Base-by-base conservation (phyloP, 2,329 filamentous ascomycete species). In the Helicocarpus griseus region DNA sequence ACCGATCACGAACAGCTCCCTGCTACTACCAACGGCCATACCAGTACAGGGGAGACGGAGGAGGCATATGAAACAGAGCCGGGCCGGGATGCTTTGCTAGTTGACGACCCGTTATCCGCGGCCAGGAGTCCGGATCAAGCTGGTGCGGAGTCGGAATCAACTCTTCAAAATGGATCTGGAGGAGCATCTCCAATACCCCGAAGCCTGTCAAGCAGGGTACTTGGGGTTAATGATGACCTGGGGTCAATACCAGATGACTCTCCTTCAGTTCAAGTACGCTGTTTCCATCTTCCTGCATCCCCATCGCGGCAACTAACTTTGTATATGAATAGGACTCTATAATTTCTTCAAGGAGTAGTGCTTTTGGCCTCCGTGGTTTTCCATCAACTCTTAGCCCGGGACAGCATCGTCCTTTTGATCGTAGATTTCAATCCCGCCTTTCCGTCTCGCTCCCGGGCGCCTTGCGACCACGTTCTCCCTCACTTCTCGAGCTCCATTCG, bases 331-430 rank as follows among this genome's bases (percentile, higher is more conserved):
- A 77, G 73, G 78, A 73, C 48, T 82, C 79, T 9, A 55, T 74
- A 49, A 61, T 72, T 14, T 81, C 79, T 19, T 77, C 88, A 4
- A 80, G 82, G 35, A 89, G 88, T 69, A 89, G 85, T 61, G 73
- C 86, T 35, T 77, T 89, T 26, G 82, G 83, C 3, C 83, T 85
- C 33, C 75, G 84, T 53, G 82, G 81, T 58, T 84, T 85, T 14
- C 78, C 85, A 53, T 77, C 81, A 19, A 77, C 81, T 54, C 69
- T 86, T 57, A 89, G 85, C 59, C 84, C 88, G 13, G 87, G 86
- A 14, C 87, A 87, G 19, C 86, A 96, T 61, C 83, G 91, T 63
- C 91, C 93, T 4, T 98, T 98, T 67, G 93, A 98, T 65, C 83
- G 89, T 57, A 83, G 93, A 51, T 98, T 98, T 69, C 89, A 94